A percentile compares a stretch with the other conserved stretches of the same genome.
Conservation (phyloP, 192 early-diverging fungal species). For the Spizellomyces sp. region DNA sequence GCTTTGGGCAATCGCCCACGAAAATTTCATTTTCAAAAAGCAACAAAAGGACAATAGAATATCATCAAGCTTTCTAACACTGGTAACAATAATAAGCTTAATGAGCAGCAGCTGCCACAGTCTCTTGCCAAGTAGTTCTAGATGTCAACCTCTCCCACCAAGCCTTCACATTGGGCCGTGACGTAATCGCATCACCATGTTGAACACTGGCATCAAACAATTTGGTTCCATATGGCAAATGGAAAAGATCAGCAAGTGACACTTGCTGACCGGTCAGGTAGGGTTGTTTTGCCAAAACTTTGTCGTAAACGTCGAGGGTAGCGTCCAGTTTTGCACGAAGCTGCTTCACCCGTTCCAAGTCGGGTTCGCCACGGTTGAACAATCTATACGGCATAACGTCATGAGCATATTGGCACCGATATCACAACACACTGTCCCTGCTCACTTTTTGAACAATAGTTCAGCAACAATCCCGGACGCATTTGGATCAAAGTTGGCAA, state of each 20-base stretch:
- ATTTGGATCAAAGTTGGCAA: conserved; percentile 15
- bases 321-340: conserved; percentile 9
- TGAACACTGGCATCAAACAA: conserved; percentile 3
- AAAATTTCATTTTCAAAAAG: too few species aligned
- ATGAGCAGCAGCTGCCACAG: too few species aligned
- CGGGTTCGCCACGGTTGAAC: conserved; percentile 6
- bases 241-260: conserved; percentile 23
- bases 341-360: conserved; percentile 6
- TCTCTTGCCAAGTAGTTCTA: too few species aligned
- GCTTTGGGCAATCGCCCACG: too few species aligned
- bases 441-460: background rate
- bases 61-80: too few species aligned
- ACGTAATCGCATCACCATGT: too few species aligned
- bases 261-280: conserved; percentile 24
- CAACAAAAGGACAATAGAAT: too few species aligned
- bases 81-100: too few species aligned
- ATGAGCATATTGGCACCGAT: background rate
- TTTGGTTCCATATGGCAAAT: conserved; percentile 10
- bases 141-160: too few species aligned
- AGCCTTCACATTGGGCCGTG: too few species aligned
- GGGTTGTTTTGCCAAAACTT: background rate
- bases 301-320: conserved; percentile 29
- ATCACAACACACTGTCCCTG: background rate
- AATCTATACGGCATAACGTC: background rate
- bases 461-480: background rate